phyloP scores from a whole-genome alignment of 306 rosid genomes.

The Acacia melanoxylon region DNA sequence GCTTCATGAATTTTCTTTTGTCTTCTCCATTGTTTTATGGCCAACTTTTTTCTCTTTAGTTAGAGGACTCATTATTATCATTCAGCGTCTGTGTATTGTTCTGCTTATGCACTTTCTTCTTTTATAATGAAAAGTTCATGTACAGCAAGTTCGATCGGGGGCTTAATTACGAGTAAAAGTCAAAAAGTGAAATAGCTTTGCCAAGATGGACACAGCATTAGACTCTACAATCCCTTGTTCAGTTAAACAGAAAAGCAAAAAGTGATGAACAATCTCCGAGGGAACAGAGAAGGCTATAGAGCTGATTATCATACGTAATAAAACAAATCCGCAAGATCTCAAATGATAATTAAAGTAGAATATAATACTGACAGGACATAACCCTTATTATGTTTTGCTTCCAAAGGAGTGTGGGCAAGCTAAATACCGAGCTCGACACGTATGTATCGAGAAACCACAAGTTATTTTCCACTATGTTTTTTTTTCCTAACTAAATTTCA shows the following conservation, averaged over 20 bases:
- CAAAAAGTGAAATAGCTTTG: neutral
- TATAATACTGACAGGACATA: too few relatives aligned
- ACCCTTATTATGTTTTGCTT: neutral
- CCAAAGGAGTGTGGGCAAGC: slow-evolving; percentile 12
- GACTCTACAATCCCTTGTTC: slow-evolving; percentile 12
- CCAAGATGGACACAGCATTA: neutral
- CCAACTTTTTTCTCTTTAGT: neutral
- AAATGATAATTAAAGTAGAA: slow-evolving; percentile 9
- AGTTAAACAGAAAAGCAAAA: slow-evolving; percentile 11
- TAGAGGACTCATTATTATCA: neutral
- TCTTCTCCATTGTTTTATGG: neutral
- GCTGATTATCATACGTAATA: slow-evolving; percentile 23
- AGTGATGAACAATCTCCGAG: slow-evolving; percentile 57
- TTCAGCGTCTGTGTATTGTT: neutral
- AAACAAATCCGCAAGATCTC: slow-evolving; percentile 65
- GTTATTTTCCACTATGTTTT: too few relatives aligned
- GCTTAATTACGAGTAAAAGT: slow-evolving; percentile 1
- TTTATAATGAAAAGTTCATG: neutral
- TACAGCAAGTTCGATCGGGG: slow-evolving; percentile 22
- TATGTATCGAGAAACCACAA: too few relatives aligned
- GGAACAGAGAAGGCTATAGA: slow-evolving; percentile 40
- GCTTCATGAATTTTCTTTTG: neutral
- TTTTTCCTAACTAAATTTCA: too few relatives aligned
- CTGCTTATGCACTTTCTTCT: neutral
- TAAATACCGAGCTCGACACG: neutral